These are phyloP conservation scores for Gonium pectorale DNA, from an alignment of 139 green algal genomes.

Conservation along the genomic window DNA sequence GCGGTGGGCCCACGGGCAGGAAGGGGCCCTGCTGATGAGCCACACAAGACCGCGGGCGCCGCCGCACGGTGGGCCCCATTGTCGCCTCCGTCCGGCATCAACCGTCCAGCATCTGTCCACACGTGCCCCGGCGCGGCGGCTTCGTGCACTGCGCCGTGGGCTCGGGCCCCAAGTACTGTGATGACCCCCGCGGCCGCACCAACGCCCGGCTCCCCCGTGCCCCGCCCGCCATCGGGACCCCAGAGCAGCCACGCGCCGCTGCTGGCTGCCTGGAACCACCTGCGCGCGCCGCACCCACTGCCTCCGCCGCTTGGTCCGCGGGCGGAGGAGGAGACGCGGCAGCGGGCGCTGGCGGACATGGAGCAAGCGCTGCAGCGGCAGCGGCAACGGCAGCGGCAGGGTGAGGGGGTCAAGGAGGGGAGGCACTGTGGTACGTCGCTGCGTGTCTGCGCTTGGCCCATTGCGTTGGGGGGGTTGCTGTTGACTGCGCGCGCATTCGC, in stretches of 20 bases:
- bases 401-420: not conserved
- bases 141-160: too few relatives aligned
- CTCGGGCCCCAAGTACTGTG: not conserved
- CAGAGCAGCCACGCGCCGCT: conserved; percentile 33
- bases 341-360: not conserved
- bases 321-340: not conserved
- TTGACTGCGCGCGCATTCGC: too few relatives aligned
- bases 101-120: too few relatives aligned
- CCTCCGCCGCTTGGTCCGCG: not conserved
- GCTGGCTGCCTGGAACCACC: not conserved
- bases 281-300: not conserved
- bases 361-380: not conserved
- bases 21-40: too few relatives aligned
- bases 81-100: too few relatives aligned
- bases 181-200: not conserved
- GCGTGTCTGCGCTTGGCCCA: too few relatives aligned
- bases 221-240: not conserved
- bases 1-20: too few relatives aligned
- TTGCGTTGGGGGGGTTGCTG: too few relatives aligned
- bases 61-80: too few relatives aligned
- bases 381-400: not conserved
- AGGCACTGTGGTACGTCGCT: not conserved
- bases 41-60: too few relatives aligned
- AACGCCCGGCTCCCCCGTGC: not conserved
- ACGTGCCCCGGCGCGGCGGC: too few relatives aligned